phyloP scores from a whole-genome alignment of 768 basidiomycete genomes.

The Russula emetica region DNA sequence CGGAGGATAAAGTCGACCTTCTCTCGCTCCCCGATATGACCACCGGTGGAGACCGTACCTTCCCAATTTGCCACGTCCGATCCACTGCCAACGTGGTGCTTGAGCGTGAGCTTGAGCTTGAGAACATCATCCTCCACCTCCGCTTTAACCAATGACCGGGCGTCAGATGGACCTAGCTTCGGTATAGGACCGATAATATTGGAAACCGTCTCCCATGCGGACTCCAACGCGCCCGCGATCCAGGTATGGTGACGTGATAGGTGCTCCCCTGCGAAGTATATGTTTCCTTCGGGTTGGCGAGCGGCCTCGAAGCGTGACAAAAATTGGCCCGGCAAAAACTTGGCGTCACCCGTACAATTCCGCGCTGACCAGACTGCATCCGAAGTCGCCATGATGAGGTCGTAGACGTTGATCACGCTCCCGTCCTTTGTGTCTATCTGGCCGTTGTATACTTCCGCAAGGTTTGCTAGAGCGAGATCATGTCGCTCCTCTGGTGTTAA shows the following conservation, averaged over 20 bases:
- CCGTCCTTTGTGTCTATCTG: slow-evolving; percentile 19
- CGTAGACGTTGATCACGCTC: slow-evolving; percentile 25
- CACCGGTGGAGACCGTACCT: background rate
- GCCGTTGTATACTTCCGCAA: slow-evolving; percentile 28
- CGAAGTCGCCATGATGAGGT: slow-evolving; percentile 28
- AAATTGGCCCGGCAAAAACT: slow-evolving; percentile 34
- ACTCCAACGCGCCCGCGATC: slow-evolving; percentile 32
- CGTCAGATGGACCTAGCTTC: slow-evolving; percentile 4
- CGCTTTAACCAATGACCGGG: background rate
- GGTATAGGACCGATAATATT: slow-evolving; percentile 12
- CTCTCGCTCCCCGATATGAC: background rate
- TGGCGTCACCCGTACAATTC: slow-evolving; percentile 33
- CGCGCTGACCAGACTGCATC: slow-evolving; percentile 31
- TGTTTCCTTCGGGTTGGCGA: slow-evolving; percentile 29
- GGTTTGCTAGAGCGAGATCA: slow-evolving; percentile 28
- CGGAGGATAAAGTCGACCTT: slow-evolving; percentile 1
- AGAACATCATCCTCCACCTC: background rate
- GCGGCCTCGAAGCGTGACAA: slow-evolving; percentile 28
- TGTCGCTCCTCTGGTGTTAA: slow-evolving; percentile 27
- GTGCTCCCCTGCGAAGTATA: slow-evolving; percentile 33
- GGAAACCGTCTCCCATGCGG: slow-evolving; percentile 20
- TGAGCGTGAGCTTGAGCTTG: too few species aligned
- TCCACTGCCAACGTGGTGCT: too few species aligned
- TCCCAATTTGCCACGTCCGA: background rate
- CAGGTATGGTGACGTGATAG: slow-evolving; percentile 33